phyloP scores from a whole-genome alignment of 2,329 filamentous ascomycete genomes.

The Verticillium nubilum region DNA sequence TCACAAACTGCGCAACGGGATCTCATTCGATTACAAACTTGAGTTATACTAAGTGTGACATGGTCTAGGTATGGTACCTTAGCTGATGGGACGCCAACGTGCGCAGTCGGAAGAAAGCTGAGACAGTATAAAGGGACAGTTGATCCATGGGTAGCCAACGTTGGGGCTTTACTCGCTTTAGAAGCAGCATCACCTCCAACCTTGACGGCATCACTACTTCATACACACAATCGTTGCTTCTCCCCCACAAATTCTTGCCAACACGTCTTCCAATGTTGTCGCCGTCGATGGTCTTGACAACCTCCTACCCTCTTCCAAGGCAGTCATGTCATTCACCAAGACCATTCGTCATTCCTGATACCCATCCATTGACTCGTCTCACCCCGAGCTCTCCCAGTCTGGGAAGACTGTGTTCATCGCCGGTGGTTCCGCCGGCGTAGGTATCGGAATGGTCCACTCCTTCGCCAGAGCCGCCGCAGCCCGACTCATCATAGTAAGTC shows the following conservation, averaged over 20 bases:
- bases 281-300: background rate
- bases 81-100: background rate
- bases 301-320: background rate
- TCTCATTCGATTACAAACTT: no score
- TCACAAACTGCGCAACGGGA: no score
- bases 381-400: conserved; percentile 31
- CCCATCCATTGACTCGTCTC: conserved; percentile 26
- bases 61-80: background rate
- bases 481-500: conserved; percentile 31
- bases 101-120: no score
- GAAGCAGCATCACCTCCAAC: no score
- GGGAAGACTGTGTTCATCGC: conserved; percentile 60
- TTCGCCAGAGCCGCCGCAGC: conserved; percentile 37
- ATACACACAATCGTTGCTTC: background rate
- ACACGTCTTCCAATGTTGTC: background rate
- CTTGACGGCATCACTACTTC: background rate
- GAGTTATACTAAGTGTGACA: no score
- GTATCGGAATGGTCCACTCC: conserved; percentile 55
- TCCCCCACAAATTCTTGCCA: background rate
- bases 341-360: conserved; percentile 20
- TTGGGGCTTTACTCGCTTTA: no score
- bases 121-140: no score
- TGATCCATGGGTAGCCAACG: no score
- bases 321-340: background rate
- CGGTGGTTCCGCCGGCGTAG: conserved; percentile 60